Evolutionary conservation across 2,329 filamentous ascomycete species (phyloP).

Genomic region (Raffaelea deltoideospora): DNA sequence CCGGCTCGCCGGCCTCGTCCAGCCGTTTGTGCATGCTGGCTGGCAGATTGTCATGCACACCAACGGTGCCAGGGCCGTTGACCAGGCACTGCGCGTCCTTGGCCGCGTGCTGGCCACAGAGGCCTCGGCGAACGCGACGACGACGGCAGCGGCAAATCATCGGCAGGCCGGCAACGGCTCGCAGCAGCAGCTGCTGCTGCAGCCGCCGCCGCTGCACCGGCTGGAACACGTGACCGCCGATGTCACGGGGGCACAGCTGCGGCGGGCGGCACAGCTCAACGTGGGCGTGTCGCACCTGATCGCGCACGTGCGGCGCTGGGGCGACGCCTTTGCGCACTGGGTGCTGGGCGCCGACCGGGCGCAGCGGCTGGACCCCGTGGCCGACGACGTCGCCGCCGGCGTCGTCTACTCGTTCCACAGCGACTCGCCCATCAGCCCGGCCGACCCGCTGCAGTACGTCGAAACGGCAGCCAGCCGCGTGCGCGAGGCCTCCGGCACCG

Average conservation of each 20-base stretch:
- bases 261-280: constrained; percentile 3
- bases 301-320: constrained; percentile 7
- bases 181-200: no score
- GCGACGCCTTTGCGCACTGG: constrained; percentile 4
- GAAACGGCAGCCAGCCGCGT: constrained; percentile 6
- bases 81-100: constrained; percentile 6
- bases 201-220: constrained; percentile 4
- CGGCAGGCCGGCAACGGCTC: neutral
- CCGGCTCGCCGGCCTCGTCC: constrained; percentile 3
- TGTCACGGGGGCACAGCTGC: constrained; percentile 4
- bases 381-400: constrained; percentile 3
- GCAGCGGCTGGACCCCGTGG: constrained; percentile 4
- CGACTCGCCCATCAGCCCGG: constrained; percentile 8
- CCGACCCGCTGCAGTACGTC: constrained; percentile 6
- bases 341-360: constrained; percentile 3
- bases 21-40: constrained; percentile 5
- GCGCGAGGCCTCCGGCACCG: constrained; percentile 3
- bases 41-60: constrained; percentile 9
- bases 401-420: constrained; percentile 8
- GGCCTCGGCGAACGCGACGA: neutral
- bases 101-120: constrained; percentile 5
- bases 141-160: no score
- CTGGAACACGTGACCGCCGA: constrained; percentile 8
- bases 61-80: constrained; percentile 5
- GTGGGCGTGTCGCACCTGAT: constrained; percentile 6